Evolutionary conservation across 2,329 filamentous ascomycete species (phyloP), one percentile per base, ranked within the genome.

Genomic region (Tolypocladium pustulatum): DNA sequence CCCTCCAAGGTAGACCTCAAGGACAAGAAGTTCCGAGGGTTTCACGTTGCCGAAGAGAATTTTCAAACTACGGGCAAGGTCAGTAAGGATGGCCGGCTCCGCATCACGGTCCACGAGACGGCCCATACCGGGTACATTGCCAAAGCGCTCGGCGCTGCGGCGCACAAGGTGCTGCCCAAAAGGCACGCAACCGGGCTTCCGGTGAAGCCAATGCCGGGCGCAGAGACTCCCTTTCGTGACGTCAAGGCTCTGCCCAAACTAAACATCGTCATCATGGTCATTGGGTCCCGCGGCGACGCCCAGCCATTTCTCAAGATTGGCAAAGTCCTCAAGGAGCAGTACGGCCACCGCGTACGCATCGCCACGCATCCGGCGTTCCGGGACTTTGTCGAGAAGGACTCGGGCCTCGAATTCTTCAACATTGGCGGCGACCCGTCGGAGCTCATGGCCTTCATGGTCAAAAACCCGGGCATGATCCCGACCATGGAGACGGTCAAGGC

Each of bases 391-490:
- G 81, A 90, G 65, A 80, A 86, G 55, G 87, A 91, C 61, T 85
- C 79, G 0, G 87, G 85, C 0, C 77, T 93, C 0, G 89, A 93
- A 65, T 93, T 93, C 73, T 93, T 92, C 72, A 87, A 83, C 1
- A 83, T 92, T 2, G 89, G 89, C 1, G 90, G 90, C 1, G 86
- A 93, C 65, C 90, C 90, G 2, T 84, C 86, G 0, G 88, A 92
- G 70, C 76, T 94, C 1, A 93, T 93, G 90, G 86, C 88, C 0
- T 93, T 91, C 70, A 93, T 94, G 90, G 88, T 92, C 38, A 91
- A 91, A 73, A 91, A 93, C 65, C 88, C 84, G 0, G 88, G 89
- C 4, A 78, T 93, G 70, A 88, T 94, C 2, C 89, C 90, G 0
- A 87, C 81, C 1, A 74, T 92, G 30, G 83, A 89, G 61, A 87